Conservation (phyloP, 164 flowering plant species). For the Nelumbo lutea region DNA sequence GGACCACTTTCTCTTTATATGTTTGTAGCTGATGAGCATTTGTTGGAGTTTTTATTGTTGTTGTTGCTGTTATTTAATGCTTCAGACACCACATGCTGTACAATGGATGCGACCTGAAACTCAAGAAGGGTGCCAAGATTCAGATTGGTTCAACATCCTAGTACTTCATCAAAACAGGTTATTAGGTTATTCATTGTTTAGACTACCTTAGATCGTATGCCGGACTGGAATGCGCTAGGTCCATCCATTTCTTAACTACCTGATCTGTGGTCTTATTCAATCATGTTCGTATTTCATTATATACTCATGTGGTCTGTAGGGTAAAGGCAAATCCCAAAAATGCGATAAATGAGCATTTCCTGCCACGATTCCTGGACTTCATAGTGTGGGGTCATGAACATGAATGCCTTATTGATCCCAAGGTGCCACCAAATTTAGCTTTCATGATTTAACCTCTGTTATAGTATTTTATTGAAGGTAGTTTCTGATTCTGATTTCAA, state of each 20-base stretch:
- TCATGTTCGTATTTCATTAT: background rate
- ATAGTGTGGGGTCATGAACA: constrained; percentile 99
- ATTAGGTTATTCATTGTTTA: constrained; percentile 43
- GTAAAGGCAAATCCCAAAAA: constrained; percentile 94
- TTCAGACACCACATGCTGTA: constrained; percentile 96
- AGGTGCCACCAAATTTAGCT: constrained; percentile 37
- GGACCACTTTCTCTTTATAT: background rate
- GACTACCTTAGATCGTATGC: background rate
- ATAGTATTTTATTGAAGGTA: constrained; percentile 15
- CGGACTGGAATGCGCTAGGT: background rate
- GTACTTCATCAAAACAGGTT: constrained; percentile 98
- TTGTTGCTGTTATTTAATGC: constrained; percentile 12
- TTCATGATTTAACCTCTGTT: constrained; percentile 2
- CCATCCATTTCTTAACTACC: background rate
- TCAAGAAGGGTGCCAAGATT: constrained; percentile 71
- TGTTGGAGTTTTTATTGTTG: constrained; percentile 4
- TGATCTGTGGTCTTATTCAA: too few relatives aligned
- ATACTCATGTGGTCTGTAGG: constrained; percentile 38
- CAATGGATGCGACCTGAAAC: constrained; percentile 98
- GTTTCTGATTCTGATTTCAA: constrained; percentile 18
- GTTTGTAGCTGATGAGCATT: background rate
- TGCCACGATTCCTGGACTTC: constrained; percentile 93
- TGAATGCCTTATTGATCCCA: constrained; percentile 95
- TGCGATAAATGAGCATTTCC: constrained; percentile 95
- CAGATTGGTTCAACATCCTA: constrained; percentile 96